phyloP scores from a whole-genome alignment of 139 green algal species.

The Chlamydomonas applanata region DNA sequence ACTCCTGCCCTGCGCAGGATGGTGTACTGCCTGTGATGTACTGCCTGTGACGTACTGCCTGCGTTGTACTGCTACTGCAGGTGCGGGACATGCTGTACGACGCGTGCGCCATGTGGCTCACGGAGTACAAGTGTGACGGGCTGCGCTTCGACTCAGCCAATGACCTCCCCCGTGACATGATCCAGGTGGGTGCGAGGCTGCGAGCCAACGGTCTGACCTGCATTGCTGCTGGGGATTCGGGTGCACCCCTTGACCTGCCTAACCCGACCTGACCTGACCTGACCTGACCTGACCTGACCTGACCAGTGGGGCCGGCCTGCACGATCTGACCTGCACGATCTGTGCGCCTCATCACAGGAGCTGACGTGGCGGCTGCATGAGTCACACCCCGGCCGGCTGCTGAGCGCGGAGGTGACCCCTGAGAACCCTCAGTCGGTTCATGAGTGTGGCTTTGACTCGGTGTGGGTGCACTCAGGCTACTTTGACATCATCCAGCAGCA shows the following conservation, averaged over 20 bases:
- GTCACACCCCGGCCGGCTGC: constrained; percentile 50
- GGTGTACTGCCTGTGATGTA: too few species aligned
- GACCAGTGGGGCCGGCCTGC: neutral
- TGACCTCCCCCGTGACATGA: constrained; percentile 52
- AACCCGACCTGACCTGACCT: too few species aligned
- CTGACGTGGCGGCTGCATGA: constrained; percentile 45
- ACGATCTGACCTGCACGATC: neutral
- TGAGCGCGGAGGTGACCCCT: constrained; percentile 64
- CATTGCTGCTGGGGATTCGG: too few species aligned
- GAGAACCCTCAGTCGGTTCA: constrained; percentile 52
- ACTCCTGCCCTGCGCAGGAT: neutral
- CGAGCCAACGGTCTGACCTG: too few species aligned
- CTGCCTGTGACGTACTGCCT: too few species aligned
- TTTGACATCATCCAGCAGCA: constrained; percentile 57
- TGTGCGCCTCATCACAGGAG: constrained; percentile 20
- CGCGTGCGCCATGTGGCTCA: constrained; percentile 38
- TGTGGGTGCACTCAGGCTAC: constrained; percentile 57
- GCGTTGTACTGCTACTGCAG: constrained; percentile 6
- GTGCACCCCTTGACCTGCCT: too few species aligned
- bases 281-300: too few species aligned
- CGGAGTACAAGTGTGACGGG: constrained; percentile 54
- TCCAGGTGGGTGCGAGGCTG: too few species aligned
- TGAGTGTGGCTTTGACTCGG: constrained; percentile 48
- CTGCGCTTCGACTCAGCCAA: constrained; percentile 70
- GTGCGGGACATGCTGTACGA: constrained; percentile 33